Percentiles rank a stretch among this genome's conserved stretches.
These are phyloP conservation scores for Coniochaeta sp. DNA, from an alignment of 2,329 filamentous ascomycete genomes.

Conservation along the genomic window DNA sequence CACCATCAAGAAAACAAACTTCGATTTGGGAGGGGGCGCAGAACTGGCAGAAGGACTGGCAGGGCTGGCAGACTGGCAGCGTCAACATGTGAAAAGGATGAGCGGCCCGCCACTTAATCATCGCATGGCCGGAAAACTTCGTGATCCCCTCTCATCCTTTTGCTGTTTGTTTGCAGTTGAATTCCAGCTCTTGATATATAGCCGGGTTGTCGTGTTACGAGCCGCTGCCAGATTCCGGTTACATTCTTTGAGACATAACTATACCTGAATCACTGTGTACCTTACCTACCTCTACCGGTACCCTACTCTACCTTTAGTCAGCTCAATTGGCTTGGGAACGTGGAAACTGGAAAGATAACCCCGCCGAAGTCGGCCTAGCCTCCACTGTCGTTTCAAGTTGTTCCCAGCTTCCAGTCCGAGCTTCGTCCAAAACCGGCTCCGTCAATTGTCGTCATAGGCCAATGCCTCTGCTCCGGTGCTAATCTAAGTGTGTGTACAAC, in stretches of 20 bases:
- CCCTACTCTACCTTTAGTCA: not conserved
- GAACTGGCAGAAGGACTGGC: no score
- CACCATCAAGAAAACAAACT: not conserved
- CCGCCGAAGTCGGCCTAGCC: not conserved
- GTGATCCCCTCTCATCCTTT: not conserved
- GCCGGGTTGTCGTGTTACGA: no score
- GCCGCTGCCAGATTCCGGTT: no score
- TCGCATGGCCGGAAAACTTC: not conserved
- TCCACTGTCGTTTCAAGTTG: not conserved
- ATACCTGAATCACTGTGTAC: no score
- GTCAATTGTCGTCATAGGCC: not conserved
- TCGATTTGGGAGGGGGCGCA: not conserved
- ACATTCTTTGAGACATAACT: not conserved
- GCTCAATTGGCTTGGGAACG: not conserved
- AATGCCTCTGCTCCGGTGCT: no score
- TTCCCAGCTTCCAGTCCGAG: no score
- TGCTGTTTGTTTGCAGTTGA: not conserved
- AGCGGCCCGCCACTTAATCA: not conserved
- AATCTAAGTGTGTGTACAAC: no score
- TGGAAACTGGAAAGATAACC: not conserved
- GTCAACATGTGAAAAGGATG: not conserved
- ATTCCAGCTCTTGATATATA: no score
- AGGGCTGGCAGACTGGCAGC: no score
- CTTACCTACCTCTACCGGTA: no score
- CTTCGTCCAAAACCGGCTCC: not conserved